Base-by-base conservation (phyloP, 257 asterid genomes). In the Striga asiatica region DNA sequence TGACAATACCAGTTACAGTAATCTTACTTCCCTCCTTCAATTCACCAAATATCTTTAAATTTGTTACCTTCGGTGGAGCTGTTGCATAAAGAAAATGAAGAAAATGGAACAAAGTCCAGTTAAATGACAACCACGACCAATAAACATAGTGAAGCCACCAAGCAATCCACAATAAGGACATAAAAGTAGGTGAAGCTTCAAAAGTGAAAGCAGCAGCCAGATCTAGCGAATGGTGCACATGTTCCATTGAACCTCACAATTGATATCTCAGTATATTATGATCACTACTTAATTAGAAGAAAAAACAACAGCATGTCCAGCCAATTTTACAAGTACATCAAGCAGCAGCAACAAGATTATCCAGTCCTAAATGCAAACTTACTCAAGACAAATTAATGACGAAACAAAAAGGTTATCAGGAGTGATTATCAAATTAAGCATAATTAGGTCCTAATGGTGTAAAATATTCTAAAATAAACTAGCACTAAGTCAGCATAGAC, bases 11-110 rank as follows among this genome's bases (percentile, higher is more conserved):
- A 32, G 89, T 73, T 57, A 76, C 95, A 56, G 89, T 82, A 49
- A 92, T 76, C 78, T 92, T 87, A 76, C 95, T 82, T 61, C 97
- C 98, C 68, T 92, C 98, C 83, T 64, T 82, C 65, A 92, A 64
- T 63, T 84, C 98, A 60, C 98, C 98, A 76, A 88, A 79, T 78
- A 92, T 81, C 79, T 92, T 92, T 76, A 82, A 60, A 70, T 77
- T 71, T 41, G 81, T 76, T 57, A 80, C 94, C 69, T 75, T 84
- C 11, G 98, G 98, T 17, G 98, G 98, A 64, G 98, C 98, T 92
- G 82, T 62, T 57, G 57, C n/a, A n/a, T 63, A 56, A 47, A 65
- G 32, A 52, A 25, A 32, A 18, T 51, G 13, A 50, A 52, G 49
- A 70, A 32, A 22, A 19, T 3, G 62, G 23, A 16, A 25, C 14